Evolutionary conservation across 495 filamentous ascomycete species (phyloP), one percentile per base, ranked within the genome.

Genomic region (Xanthoparmelia taractica): DNA sequence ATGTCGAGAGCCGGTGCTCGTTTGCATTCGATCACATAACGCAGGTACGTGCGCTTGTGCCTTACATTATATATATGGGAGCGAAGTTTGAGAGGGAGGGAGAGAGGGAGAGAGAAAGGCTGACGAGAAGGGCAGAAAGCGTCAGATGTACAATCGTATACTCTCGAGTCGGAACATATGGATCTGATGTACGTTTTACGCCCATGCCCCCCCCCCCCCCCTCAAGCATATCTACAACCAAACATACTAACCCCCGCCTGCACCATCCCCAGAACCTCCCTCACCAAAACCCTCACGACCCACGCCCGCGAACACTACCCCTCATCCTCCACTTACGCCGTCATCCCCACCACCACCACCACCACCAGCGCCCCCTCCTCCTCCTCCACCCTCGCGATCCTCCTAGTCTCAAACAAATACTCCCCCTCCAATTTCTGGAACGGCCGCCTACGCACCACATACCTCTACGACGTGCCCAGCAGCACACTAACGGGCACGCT

Each of bases 351-450:
- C 61, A 58, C 66, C 40, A 41, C 65, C 61, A 58, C 58, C 69
- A 87, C 93, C 74, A 80, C 84, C 27, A n/a, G n/a, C 69, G 87
- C 90, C 34, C 94, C 89, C 71, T 87, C 69, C 40, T 40, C 65
- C 61, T 55, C 66, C 40, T 40, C 65, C 61, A 81, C 84, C 61
- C 74, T 97, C 27, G 90, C 92, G 45, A 80, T 97, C 68, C 73
- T 94, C 59, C 80, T 96, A 58, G 91, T 96, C 45, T 88, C 94
- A 38, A 96, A 92, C 80, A 96, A 96, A 71, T 97, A 97, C 80
- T 94, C 89, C 67, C 95, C 95, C 10, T 89, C 89, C 70, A 99
- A 99, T 79, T 97, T 88, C 81, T 99, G 95, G 90, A 97, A 96
- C 77, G 95, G 95, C 55, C 90, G 95, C 63, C 97, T 92, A 87